These are phyloP conservation scores for Vachellia pachyceras DNA, from an alignment of 306 rosid genomes.

Conservation along the genomic window DNA sequence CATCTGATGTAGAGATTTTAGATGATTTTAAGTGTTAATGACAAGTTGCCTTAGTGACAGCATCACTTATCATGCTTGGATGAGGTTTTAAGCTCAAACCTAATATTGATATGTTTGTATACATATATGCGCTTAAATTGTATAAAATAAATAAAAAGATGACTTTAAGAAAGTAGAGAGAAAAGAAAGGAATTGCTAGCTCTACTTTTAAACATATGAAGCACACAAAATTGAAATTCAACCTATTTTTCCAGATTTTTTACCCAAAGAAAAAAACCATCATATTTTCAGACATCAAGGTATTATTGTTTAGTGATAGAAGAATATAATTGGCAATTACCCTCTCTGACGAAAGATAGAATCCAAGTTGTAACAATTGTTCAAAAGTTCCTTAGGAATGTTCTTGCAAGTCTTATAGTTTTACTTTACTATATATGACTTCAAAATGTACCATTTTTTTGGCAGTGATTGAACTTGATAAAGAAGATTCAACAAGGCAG, in stretches of 20 bases:
- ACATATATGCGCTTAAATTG: no score
- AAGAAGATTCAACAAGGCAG: constrained; percentile 54
- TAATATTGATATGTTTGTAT: no score
- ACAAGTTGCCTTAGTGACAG: no score
- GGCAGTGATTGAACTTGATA: constrained; percentile 52
- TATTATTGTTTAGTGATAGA: neutral
- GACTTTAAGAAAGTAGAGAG: no score
- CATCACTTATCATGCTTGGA: no score
- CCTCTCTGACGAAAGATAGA: neutral
- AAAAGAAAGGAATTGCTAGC: neutral
- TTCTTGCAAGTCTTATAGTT: neutral
- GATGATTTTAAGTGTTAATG: neutral
- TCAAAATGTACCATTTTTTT: neutral
- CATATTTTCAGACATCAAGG: neutral
- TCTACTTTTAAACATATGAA: neutral
- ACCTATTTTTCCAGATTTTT: neutral
- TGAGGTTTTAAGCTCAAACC: no score
- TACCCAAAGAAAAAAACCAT: neutral
- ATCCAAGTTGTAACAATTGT: neutral
- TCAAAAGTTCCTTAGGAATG: neutral
- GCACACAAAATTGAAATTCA: no score
- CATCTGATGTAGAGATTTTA: neutral
- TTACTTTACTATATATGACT: neutral
- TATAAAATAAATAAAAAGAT: no score
- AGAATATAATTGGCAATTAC: neutral